These are phyloP conservation scores for Panellus pusillus DNA, from an alignment of 768 basidiomycete species.

Conservation along the genomic window DNA sequence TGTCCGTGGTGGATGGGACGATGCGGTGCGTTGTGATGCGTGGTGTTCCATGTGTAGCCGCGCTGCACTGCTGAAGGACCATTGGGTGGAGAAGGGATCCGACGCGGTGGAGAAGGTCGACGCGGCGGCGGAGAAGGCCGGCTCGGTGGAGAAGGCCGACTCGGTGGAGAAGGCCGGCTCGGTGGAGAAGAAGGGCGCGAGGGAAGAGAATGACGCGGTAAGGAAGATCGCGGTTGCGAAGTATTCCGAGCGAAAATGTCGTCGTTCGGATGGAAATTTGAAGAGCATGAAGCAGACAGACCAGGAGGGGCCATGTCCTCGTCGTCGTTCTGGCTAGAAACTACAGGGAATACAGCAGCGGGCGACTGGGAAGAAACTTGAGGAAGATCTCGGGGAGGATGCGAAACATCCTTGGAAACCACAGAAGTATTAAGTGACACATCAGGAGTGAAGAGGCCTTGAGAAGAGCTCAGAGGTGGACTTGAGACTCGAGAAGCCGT, in stretches of 20 bases:
- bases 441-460: constrained; percentile 18
- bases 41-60: background rate
- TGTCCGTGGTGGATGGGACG: background rate
- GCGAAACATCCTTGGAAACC: background rate
- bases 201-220: background rate
- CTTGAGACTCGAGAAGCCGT: background rate
- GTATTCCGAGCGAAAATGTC: constrained; percentile 1
- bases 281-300: background rate
- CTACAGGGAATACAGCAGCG: background rate
- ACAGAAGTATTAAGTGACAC: background rate
- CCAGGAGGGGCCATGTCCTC: constrained; percentile 11
- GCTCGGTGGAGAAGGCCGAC: background rate
- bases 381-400: background rate
- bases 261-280: background rate
- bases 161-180: background rate
- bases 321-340: background rate
- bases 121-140: background rate
- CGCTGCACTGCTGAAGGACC: background rate
- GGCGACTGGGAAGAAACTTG: background rate
- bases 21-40: background rate
- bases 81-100: background rate
- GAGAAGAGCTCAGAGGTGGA: constrained; percentile 8
- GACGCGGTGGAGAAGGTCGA: background rate
- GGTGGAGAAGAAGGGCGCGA: background rate
- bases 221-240: background rate